phyloP scores from a whole-genome alignment of 495 filamentous ascomycete genomes.

The Podospora appendiculata region DNA sequence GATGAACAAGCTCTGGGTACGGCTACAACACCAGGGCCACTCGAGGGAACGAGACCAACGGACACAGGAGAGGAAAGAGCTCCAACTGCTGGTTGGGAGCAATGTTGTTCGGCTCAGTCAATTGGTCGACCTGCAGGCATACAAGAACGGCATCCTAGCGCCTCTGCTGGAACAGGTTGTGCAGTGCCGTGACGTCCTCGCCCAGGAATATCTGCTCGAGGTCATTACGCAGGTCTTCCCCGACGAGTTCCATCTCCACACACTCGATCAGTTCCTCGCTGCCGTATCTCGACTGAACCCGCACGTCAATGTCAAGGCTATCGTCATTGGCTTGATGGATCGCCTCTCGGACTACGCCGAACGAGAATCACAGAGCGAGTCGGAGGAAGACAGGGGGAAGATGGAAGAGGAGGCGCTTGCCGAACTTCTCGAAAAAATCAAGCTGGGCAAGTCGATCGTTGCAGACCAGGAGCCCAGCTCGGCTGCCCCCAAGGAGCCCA shows the following conservation, averaged over 20 bases:
- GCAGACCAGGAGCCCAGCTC: slow-evolving; percentile 18
- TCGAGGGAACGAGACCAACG: slow-evolving; percentile 88
- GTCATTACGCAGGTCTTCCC: slow-evolving; percentile 99
- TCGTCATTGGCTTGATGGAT: slow-evolving; percentile 97
- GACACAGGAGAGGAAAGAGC: slow-evolving; percentile 88
- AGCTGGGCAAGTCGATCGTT: slow-evolving; percentile 53
- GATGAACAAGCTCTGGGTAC: slow-evolving; percentile 99
- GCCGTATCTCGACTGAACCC: slow-evolving; percentile 88
- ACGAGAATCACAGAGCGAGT: slow-evolving; percentile 69
- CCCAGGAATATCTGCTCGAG: slow-evolving; percentile 94
- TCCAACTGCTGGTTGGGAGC: slow-evolving; percentile 90
- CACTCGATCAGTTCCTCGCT: slow-evolving; percentile 85
- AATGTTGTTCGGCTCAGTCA: slow-evolving; percentile 94
- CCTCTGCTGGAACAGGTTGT: slow-evolving; percentile 94
- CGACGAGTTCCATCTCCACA: slow-evolving; percentile 96
- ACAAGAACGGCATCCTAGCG: slow-evolving; percentile 83
- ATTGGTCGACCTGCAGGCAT: slow-evolving; percentile 86
- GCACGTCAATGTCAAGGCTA: slow-evolving; percentile 94
- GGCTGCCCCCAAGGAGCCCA: slow-evolving; percentile 7
- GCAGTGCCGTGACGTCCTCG: slow-evolving; percentile 92
- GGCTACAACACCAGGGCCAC: slow-evolving; percentile 93
- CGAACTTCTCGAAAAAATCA: slow-evolving; percentile 67
- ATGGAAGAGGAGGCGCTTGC: slow-evolving; percentile 77
- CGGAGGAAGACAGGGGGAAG: slow-evolving; percentile 61
- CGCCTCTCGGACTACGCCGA: slow-evolving; percentile 87